Evolutionary conservation across 306 rosid species (phyloP), one percentile per base, ranked within the genome.

Genomic region (Gillenia trifoliata): DNA sequence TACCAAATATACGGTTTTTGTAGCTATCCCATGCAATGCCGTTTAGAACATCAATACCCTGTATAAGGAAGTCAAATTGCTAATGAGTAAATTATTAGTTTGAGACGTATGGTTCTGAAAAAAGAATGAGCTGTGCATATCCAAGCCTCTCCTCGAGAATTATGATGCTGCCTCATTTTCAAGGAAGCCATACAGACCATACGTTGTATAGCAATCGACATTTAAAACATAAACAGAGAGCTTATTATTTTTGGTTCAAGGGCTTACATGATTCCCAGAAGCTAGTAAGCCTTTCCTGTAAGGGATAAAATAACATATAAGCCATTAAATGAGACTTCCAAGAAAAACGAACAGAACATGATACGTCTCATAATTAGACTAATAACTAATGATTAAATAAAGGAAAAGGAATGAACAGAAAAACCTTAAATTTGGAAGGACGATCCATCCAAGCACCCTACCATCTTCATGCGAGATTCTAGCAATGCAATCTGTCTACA

Each of bases 11-110:
- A 28, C 97, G 88, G 33, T 87, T 65, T 66, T 70, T 79, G 62
- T 68, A 41, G 20, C 78, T 64, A 74, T 93, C 98, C 97, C 97
- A 93, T 61, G 98, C 98, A 82, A 93, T 93, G 82, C 98, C 98
- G 73, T 93, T 93, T 76, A 91, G 83, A 75, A 90, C 91, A 78
- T 91, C 93, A 72, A 82, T 74, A 33, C 7, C 85, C 98, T 89
- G 34, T 50, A 75, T 61, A 77, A 72, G 55, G 78, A 13, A 22
- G 30, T 59, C 73, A 33, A 57, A 64, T 36, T 63, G 49, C 50
- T 64, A 23, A 59, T 61, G 64, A 82, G 77, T 67, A 64, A 45
- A 22, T 33, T 15, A 29, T 11, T 52, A 40, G 5, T 61, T 70
- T 11, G 22, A 52, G 33, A 43, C 7, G 28, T 52, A 4, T 43